Evolutionary conservation across 1,284 basidiomycete species (phyloP).

Genomic region (Leccinum solheimii): DNA sequence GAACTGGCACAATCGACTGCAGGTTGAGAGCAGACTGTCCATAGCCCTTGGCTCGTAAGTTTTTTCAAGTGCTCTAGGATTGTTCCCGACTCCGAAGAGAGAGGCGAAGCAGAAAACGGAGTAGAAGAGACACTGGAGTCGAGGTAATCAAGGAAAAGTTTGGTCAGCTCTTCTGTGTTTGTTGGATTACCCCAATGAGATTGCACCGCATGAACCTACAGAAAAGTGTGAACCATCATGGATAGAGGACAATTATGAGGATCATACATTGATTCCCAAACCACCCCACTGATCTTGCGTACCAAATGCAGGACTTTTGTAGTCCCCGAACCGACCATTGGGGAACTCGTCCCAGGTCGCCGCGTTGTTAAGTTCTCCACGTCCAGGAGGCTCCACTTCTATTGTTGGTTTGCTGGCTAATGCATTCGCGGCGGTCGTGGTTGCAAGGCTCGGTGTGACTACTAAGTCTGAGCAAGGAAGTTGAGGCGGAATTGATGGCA

Average conservation of each 20-base stretch:
- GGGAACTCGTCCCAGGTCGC: slow-evolving; percentile 98
- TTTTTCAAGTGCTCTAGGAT: slow-evolving; percentile 81
- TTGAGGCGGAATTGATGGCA: slow-evolving; percentile 24
- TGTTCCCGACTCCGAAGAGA: slow-evolving; percentile 81
- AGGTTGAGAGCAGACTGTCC: slow-evolving; percentile 98
- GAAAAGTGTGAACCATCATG: neutral
- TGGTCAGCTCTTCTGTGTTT: slow-evolving; percentile 69
- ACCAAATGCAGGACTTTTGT: slow-evolving; percentile 95
- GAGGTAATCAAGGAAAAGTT: slow-evolving; percentile 81
- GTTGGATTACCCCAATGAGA: slow-evolving; percentile 83
- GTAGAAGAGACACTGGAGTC: slow-evolving; percentile 69
- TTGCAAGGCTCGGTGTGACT: slow-evolving; percentile 50
- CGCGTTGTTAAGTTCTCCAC: slow-evolving; percentile 72
- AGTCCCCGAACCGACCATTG: slow-evolving; percentile 98
- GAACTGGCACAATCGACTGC: slow-evolving; percentile 83
- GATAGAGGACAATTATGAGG: neutral
- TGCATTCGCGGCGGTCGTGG: slow-evolving; percentile 54
- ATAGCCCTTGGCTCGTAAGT: slow-evolving; percentile 80
- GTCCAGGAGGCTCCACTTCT: slow-evolving; percentile 57
- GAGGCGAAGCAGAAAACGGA: slow-evolving; percentile 87
- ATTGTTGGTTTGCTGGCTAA: slow-evolving; percentile 49
- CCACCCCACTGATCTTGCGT: slow-evolving; percentile 74
- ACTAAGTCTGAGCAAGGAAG: slow-evolving; percentile 43
- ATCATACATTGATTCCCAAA: slow-evolving; percentile 51
- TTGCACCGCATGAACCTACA: slow-evolving; percentile 65